Percentiles rank a stretch among this genome's conserved stretches.
These are phyloP conservation scores for Leptographium wingfieldii DNA, from an alignment of 2,329 filamentous ascomycete species.

Conservation along the genomic window DNA sequence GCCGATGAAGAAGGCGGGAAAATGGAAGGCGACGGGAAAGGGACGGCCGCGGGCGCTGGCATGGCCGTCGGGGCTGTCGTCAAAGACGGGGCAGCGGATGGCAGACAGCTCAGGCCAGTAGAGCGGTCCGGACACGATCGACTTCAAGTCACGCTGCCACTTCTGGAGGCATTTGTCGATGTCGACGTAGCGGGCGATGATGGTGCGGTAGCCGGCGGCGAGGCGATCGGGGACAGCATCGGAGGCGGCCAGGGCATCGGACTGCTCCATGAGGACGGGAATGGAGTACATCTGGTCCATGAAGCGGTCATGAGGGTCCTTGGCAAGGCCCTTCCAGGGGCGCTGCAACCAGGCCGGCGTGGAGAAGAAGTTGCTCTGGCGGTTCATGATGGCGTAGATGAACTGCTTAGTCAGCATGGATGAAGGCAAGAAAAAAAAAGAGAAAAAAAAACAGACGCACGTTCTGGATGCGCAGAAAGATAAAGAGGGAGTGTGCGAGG, in stretches of 20 bases:
- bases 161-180: conserved; percentile 4
- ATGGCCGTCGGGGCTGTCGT: not conserved
- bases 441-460: conserved; percentile 3
- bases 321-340: conserved; percentile 10
- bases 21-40: conserved; percentile 14
- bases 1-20: conserved; percentile 13
- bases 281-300: conserved; percentile 13
- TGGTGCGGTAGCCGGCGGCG: not conserved
- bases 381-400: conserved; percentile 8
- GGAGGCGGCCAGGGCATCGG: not conserved
- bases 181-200: conserved; percentile 7
- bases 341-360: conserved; percentile 9
- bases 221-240: not conserved
- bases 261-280: conserved; percentile 7
- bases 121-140: conserved; percentile 9
- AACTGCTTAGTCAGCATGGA: conserved; percentile 3
- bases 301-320: conserved; percentile 13
- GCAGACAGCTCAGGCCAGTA: conserved; percentile 13
- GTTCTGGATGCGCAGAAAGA: conserved; percentile 11
- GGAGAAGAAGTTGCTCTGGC: conserved; percentile 10
- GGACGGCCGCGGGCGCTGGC: conserved; percentile 2
- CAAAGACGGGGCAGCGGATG: conserved; percentile 1
- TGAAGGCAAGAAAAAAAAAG: not conserved
- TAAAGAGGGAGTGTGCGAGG: conserved; percentile 12
- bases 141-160: conserved; percentile 9